Base-by-base conservation (phyloP, 805 yeast species). In the Saccharomycopsis lassenensis region DNA sequence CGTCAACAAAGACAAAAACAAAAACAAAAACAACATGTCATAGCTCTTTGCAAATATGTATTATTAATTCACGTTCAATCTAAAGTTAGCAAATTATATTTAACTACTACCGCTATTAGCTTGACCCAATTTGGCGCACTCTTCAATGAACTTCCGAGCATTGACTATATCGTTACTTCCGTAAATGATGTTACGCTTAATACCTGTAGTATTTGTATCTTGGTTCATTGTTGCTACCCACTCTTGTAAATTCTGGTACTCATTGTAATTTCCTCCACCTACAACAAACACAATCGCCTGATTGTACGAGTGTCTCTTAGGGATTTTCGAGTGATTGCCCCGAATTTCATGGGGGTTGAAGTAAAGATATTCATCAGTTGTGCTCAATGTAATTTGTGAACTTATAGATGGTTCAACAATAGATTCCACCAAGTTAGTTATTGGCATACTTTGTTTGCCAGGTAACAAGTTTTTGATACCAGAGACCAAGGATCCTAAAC, bases 231-330 rank as follows among this genome's bases (percentile, higher is more conserved):
- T 47, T 7, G 43, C 55, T 0, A 74, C 72, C 93, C 95, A 87
- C 56, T 87, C 95, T 56, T 84, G 94, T 51, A 91, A 68, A 52
- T 89, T 89, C 41, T 87, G 93, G 54, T 89, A 91, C 60, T 91
- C 99, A 44, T 83, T 61, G 54, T 86, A 91, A 57, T 84, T 87
- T 32, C 97, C 97, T 24, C 98, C 98, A 18, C 98, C 99, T 38
- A 91, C 87, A 35, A 87, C 84, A 56, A 91, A 91, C 15, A 91
- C 94, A 33, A 84, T 62, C 1, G 93, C 74, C 47, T 85, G 91
- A 41, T 74, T 75, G 55, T 83, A 85, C 7, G 77, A 63, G 47
- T 78, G 82, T 52, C 94, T 74, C 55, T 75, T 80, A 25, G 96
- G 96, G 24, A 87, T 89, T 48, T 80, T 76, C 3, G 94, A 76